Percentiles rank a stretch among this genome's conserved stretches.
These are phyloP conservation scores for Hypoxylon intermedium DNA, from an alignment of 495 filamentous ascomycete species.

Conservation along the genomic window DNA sequence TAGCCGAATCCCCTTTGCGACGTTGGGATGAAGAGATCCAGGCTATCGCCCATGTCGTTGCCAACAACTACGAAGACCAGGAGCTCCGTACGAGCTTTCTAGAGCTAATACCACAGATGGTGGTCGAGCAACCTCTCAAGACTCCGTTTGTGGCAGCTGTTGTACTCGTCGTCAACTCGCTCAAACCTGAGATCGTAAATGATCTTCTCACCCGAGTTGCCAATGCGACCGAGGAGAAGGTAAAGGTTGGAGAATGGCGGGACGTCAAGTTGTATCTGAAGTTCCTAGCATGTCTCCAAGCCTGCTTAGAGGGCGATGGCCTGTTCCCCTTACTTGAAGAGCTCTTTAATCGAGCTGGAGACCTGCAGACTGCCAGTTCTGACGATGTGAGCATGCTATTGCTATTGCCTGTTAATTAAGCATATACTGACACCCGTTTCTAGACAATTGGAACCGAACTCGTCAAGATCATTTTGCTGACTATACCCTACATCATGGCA, in stretches of 20 bases:
- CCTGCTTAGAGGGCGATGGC: slow-evolving; percentile 79
- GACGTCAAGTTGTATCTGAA: slow-evolving; percentile 89
- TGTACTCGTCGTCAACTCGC: slow-evolving; percentile 74
- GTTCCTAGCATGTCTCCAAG: slow-evolving; percentile 83
- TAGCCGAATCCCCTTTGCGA: slow-evolving; percentile 86
- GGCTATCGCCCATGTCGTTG: slow-evolving; percentile 75
- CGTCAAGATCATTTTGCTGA: slow-evolving; percentile 92
- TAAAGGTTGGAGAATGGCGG: slow-evolving; percentile 79
- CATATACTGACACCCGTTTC: slow-evolving; percentile 12
- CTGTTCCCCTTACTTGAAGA: slow-evolving; percentile 85
- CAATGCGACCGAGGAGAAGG: slow-evolving; percentile 62
- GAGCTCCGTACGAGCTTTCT: slow-evolving; percentile 72
- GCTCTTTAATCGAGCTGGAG: slow-evolving; percentile 81
- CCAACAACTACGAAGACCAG: slow-evolving; percentile 79
- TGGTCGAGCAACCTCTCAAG: slow-evolving; percentile 93
- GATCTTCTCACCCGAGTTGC: slow-evolving; percentile 70
- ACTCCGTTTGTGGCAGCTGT: slow-evolving; percentile 89
- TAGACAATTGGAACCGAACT: slow-evolving; percentile 84
- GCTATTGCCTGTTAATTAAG: neutral
- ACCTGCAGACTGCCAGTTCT: slow-evolving; percentile 86
- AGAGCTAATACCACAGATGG: slow-evolving; percentile 74
- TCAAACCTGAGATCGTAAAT: slow-evolving; percentile 72
- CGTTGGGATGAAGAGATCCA: slow-evolving; percentile 81
- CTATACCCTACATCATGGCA: slow-evolving; percentile 88
- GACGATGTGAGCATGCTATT: slow-evolving; percentile 74